Conservation (phyloP, 2,329 filamentous ascomycete species). For the Fusarium dimerum region DNA sequence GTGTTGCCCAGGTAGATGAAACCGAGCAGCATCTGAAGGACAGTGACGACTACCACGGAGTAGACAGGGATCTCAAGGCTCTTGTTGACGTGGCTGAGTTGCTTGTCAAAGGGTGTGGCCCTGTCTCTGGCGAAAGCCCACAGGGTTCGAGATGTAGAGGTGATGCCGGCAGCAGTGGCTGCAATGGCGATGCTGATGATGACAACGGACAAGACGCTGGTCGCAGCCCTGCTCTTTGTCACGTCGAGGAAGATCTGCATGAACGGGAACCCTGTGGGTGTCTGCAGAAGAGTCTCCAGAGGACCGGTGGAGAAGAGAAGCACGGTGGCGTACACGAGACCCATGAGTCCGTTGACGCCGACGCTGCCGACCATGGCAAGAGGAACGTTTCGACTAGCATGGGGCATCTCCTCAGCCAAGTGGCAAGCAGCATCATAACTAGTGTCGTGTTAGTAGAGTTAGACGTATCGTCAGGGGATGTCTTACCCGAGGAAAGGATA, state of each 20-base stretch:
- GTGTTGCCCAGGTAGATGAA: conserved; percentile 44
- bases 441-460: too few relatives aligned
- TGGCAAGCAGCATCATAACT: conserved; percentile 39
- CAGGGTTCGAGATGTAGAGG: conserved; percentile 38
- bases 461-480: background rate
- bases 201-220: conserved; percentile 33
- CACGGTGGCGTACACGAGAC: conserved; percentile 43
- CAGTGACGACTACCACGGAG: conserved; percentile 25
- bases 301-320: conserved; percentile 45
- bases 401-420: conserved; percentile 35
- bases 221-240: conserved; percentile 25
- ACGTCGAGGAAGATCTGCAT: conserved; percentile 41
- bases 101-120: conserved; percentile 36
- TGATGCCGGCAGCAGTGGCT: conserved; percentile 34
- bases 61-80: conserved; percentile 37
- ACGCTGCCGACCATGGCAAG: conserved; percentile 37
- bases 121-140: conserved; percentile 43
- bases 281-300: conserved; percentile 39
- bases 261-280: conserved; percentile 44
- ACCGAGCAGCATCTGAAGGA: conserved; percentile 33
- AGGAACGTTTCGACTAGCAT: conserved; percentile 35
- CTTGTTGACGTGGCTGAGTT: conserved; percentile 37
- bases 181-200: conserved; percentile 29
- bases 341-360: conserved; percentile 46
- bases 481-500: conserved; percentile 37